Evolutionary conservation across 768 basidiomycete genomes (phyloP), one percentile per base, ranked within the genome.

Genomic region (Tephrocybe sp.): DNA sequence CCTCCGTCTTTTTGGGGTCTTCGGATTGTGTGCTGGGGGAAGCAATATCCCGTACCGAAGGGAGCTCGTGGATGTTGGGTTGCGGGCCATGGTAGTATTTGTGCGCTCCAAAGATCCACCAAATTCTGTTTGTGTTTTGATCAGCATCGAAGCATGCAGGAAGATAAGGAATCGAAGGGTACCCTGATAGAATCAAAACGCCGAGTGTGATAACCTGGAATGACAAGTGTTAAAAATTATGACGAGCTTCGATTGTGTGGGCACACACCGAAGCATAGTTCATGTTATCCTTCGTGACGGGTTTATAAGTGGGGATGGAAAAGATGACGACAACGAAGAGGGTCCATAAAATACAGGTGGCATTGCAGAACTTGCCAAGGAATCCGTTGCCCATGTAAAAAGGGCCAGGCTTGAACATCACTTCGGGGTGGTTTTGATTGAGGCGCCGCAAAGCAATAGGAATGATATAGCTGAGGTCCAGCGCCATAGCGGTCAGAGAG

Each of bases 381-480:
- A 74, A 54, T 0, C 88, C 88, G 48, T 79, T 69, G 25, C 90
- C 86, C 82, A 93, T 84, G 70, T 86, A 92, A 71, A 93, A 92
- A 5, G 91, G 90, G 10, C 91, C 91, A 3, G 91, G 91, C 54
- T 80, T 84, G 76, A 93, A 93, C 60, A 78, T 74, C 32, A 93
- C 90, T 42, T 93, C 90, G 0, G 88, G 87, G 61, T 93, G 90
- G 48, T 83, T 75, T 56, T 76, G 70, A 66, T 77, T 90, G 24
- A 84, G 62, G 25, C 90, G 76, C 36, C 90, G 81, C 68, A 85
- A 75, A 64, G 85, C 80, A 58, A 93, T 90, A 3, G 90, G 91
- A 53, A 92, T 88, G 59, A 91, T 81, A 63, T 93, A 93, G 58
- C 85, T 86, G 51, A 85, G 59, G 65, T 93, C 89, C 32, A 87